phyloP scores from a whole-genome alignment of 495 filamentous ascomycete genomes.

The Xylaria longipes region DNA sequence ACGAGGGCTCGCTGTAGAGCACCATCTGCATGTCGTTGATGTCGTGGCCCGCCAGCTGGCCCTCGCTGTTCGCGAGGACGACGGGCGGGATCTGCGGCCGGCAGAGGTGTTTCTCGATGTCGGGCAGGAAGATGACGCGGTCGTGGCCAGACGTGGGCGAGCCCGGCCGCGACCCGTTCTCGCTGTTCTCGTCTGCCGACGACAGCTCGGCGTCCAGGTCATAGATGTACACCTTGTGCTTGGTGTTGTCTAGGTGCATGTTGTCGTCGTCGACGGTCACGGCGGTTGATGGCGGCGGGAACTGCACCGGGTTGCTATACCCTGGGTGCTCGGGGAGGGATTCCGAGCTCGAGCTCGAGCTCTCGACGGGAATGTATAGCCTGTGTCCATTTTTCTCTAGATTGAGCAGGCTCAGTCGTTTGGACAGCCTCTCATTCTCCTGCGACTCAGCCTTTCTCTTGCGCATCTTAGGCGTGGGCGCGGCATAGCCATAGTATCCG shows the following conservation, averaged over 20 bases:
- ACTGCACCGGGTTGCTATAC: background rate
- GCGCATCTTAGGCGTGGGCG: slow-evolving; percentile 44
- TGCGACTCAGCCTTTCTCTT: slow-evolving; percentile 60
- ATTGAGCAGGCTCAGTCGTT: slow-evolving; percentile 81
- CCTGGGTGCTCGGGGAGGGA: slow-evolving; percentile 22
- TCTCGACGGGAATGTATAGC: slow-evolving; percentile 62
- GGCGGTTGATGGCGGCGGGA: slow-evolving; percentile 4
- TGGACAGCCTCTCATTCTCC: slow-evolving; percentile 68
- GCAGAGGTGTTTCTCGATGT: slow-evolving; percentile 77
- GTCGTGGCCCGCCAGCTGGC: slow-evolving; percentile 48
- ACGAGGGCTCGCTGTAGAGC: slow-evolving; percentile 79
- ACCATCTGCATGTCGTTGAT: slow-evolving; percentile 70
- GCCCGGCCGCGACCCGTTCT: slow-evolving; percentile 47
- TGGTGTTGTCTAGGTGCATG: slow-evolving; percentile 90
- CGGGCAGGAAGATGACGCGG: slow-evolving; percentile 76
- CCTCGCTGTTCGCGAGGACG: slow-evolving; percentile 60
- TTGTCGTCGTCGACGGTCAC: slow-evolving; percentile 62
- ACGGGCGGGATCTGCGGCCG: slow-evolving; percentile 70
- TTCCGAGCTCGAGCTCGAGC: slow-evolving; percentile 39
- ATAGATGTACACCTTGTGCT: slow-evolving; percentile 86
- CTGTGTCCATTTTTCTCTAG: slow-evolving; percentile 65
- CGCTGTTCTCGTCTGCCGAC: slow-evolving; percentile 56
- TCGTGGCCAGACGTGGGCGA: slow-evolving; percentile 43
- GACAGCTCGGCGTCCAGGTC: slow-evolving; percentile 87
- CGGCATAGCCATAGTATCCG: slow-evolving; percentile 12